Evolutionary conservation across 805 yeast genomes (phyloP).

Genomic region (Kuraishia piskuri): DNA sequence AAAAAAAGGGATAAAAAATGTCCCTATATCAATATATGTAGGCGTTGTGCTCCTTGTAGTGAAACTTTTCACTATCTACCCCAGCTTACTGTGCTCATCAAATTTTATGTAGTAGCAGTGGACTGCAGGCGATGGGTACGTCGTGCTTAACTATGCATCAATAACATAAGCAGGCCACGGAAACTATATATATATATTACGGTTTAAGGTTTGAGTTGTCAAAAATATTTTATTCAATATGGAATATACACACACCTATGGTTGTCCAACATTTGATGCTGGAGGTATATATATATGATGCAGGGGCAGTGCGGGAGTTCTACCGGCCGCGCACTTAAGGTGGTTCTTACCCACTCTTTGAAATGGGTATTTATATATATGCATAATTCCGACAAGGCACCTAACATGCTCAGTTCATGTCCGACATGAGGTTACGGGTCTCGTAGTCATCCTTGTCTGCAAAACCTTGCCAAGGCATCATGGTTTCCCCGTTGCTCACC

Average conservation of each 20-base stretch:
- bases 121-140: no score
- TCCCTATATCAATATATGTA: neutral
- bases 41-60: neutral
- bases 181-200: no score
- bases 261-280: no score
- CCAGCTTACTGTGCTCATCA: neutral
- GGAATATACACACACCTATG: no score
- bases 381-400: no score
- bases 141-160: no score
- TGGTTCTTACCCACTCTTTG: neutral
- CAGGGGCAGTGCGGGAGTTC: no score
- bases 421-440: neutral
- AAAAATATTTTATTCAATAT: no score
- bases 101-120: neutral
- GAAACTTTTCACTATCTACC: neutral
- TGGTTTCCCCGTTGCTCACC: slow-evolving; percentile 1
- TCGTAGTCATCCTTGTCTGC: slow-evolving; percentile 1
- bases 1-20: neutral
- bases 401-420: neutral
- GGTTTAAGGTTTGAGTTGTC: no score
- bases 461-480: neutral
- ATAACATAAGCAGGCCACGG: no score
- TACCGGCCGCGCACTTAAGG: no score
- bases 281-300: no score
- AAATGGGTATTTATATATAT: neutral